Base-by-base conservation (phyloP, 176 grass and related monocot species). In the Eragrostis nindensis region DNA sequence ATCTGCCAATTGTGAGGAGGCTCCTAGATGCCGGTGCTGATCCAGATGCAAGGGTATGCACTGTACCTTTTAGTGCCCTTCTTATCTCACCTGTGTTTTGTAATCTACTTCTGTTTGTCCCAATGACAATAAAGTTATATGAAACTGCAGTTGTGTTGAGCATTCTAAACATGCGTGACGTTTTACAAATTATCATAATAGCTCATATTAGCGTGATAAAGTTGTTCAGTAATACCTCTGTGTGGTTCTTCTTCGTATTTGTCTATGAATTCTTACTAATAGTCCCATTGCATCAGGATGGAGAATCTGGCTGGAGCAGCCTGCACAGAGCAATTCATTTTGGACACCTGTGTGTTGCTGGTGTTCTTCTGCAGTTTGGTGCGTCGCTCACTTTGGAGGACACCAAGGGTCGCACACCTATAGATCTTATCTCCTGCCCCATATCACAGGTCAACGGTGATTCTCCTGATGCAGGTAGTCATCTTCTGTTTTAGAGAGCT, bases 221-320 rank as follows among this genome's bases (percentile, higher is more conserved):
- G 13, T 15, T 60, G 11, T 12, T 46, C 17, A 69, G 8, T 55
- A 1, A 27, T 53, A 44, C 53, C 25, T 70, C n/a, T n/a, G n/a
- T n/a, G n/a, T n/a, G n/a, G n/a, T n/a, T 49, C 11, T 56, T 16
- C 66, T 78, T 69, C 10, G 27, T 78, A 8, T 32, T 21, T 79
- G 9, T 56, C 2, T 82, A 25, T 36, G 41, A 57, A 47, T 72
- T 87, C 15, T 25, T 70, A 67, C 40, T 80, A 15, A 38, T 79
- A 66, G 21, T 59, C 64, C 21, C 16, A 41, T 26, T 62, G 57
- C 70, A 84, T 75, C 85, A 99, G 96, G 96, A 99, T 88, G 96
- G 93, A 70, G 96, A 99, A 73, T 99, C 96, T 17, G 96, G 96
- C 53, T 99, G 96, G 96, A 91, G 96, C 87, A 99, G 96, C 69